A percentile compares a stretch with the other conserved stretches of the same genome.
Evolutionary conservation across 331 rosid species (phyloP).

Genomic region (Pyrus hybrid): DNA sequence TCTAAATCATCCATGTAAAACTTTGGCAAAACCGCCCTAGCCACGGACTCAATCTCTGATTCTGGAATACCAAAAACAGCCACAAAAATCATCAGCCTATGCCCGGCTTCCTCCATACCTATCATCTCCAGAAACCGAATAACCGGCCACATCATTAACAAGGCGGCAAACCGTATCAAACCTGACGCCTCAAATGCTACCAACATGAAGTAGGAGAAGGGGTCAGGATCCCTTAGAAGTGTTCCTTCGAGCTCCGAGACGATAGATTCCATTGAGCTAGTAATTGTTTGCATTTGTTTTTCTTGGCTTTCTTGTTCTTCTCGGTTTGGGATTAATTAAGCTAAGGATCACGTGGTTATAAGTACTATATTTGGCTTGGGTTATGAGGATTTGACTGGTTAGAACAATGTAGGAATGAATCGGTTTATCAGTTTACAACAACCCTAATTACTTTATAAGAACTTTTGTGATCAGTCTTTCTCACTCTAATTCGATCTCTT

Average conservation of each 20-base stretch:
- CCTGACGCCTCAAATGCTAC: slow-evolving; percentile 89
- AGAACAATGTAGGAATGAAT: slow-evolving; percentile 23
- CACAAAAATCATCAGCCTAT: slow-evolving; percentile 54
- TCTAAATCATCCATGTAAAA: slow-evolving; percentile 71
- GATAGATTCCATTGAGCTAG: slow-evolving; percentile 33
- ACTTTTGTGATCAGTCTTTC: neutral
- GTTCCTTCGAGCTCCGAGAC: slow-evolving; percentile 84
- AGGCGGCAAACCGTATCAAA: slow-evolving; percentile 52
- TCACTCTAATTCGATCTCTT: neutral
- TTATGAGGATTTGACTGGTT: neutral
- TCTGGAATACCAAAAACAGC: slow-evolving; percentile 43
- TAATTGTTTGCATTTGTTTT: neutral
- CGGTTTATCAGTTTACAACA: slow-evolving; percentile 82
- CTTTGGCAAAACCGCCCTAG: slow-evolving; percentile 79
- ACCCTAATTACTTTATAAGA: slow-evolving; percentile 16
- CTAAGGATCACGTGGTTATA: slow-evolving; percentile 13
- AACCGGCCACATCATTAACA: slow-evolving; percentile 60
- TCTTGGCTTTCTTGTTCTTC: neutral
- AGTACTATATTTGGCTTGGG: neutral
- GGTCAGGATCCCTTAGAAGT: slow-evolving; percentile 48
- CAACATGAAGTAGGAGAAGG: slow-evolving; percentile 77
- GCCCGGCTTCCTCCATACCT: slow-evolving; percentile 27
- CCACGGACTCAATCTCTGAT: slow-evolving; percentile 56
- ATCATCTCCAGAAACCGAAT: slow-evolving; percentile 25
- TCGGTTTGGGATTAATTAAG: neutral